phyloP scores from a whole-genome alignment of 2,329 filamentous ascomycete genomes.

The Scedosporium boydii region DNA sequence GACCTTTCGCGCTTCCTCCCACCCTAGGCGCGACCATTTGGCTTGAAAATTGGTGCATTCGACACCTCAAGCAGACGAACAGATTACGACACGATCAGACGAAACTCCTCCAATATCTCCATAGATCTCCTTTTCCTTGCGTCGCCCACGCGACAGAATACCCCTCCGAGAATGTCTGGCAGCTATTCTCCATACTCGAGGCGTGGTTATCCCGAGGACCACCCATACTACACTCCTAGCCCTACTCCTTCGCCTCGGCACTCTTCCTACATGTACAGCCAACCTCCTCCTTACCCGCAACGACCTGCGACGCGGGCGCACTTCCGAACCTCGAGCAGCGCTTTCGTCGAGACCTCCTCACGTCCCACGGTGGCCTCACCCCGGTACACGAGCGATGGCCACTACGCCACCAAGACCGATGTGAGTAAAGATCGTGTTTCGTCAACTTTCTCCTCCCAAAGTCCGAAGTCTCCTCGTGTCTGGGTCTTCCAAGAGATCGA shows the following conservation, averaged over 20 bases:
- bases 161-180: constrained; percentile 2
- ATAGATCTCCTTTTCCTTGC: background rate
- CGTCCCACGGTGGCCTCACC: constrained; percentile 45
- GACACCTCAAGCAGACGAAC: background rate
- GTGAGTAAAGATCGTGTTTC: constrained; percentile 36
- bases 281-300: constrained; percentile 8
- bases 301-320: constrained; percentile 11
- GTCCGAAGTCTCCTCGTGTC: background rate
- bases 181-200: constrained; percentile 4
- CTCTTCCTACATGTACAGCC: constrained; percentile 1
- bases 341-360: constrained; percentile 31
- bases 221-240: constrained; percentile 3
- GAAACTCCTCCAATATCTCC: no score
- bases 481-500: constrained; percentile 1
- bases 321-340: constrained; percentile 15
- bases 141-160: background rate
- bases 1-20: constrained; percentile 2
- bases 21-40: constrained; percentile 1
- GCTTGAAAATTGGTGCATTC: background rate
- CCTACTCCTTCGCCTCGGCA: constrained; percentile 3
- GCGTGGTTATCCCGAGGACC: constrained; percentile 3
- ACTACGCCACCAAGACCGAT: constrained; percentile 49
- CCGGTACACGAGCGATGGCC: constrained; percentile 51
- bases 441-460: constrained; percentile 1
- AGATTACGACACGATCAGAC: background rate